These are phyloP conservation scores for Antitrichia curtipendula DNA, from an alignment of 225 moss, liverwort and hornwort species.

Conservation along the genomic window DNA sequence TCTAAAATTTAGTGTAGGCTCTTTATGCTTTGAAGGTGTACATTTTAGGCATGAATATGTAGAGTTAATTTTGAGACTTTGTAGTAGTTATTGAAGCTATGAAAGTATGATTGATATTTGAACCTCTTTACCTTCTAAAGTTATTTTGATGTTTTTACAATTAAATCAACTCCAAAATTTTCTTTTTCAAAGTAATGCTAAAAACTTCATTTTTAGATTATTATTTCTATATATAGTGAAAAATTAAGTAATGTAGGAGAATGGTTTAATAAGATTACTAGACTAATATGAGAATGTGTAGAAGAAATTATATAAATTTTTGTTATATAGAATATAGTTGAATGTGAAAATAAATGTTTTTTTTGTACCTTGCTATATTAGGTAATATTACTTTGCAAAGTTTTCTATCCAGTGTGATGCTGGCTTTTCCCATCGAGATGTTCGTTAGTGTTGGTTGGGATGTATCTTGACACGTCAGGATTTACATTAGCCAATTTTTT, in stretches of 20 bases:
- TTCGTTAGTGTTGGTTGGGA: too few relatives aligned
- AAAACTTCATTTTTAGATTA: neutral
- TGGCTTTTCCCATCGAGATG: too few relatives aligned
- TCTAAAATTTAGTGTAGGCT: too few relatives aligned
- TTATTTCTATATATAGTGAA: neutral
- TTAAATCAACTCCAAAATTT: neutral
- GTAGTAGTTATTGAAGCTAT: neutral
- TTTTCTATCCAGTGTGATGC: too few relatives aligned
- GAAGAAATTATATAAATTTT: neutral
- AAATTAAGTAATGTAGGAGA: neutral
- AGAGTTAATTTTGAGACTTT: neutral
- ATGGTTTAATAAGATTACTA: neutral
- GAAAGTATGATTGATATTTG: neutral
- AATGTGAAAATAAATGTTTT: neutral
- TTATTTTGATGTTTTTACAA: neutral
- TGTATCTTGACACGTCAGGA: too few relatives aligned
- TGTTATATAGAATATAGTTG: neutral
- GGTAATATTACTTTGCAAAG: neutral
- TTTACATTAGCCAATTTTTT: too few relatives aligned
- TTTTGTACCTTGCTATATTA: neutral
- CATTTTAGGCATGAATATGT: neutral
- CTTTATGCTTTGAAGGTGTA: neutral
- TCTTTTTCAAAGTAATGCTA: neutral
- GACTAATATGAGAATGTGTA: neutral
- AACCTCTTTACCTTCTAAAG: neutral